A percentile compares a stretch with the other conserved stretches of the same genome.
Evolutionary conservation across 2,329 filamentous ascomycete genomes (phyloP).

Genomic region (Emmonsiellopsis sp.): DNA sequence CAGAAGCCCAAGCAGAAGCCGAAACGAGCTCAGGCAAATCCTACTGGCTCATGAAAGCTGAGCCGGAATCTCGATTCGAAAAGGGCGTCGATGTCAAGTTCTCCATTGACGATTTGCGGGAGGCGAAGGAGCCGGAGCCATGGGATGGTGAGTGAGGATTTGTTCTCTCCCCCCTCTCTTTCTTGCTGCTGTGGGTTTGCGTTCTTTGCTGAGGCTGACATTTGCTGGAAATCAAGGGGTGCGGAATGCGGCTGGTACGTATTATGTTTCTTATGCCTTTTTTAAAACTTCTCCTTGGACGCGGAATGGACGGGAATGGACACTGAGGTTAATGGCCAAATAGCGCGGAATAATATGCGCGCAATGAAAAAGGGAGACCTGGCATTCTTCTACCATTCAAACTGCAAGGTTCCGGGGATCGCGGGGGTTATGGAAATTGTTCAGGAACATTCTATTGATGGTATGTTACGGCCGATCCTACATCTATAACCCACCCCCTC

Average conservation of each 20-base stretch:
- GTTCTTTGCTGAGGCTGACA: conserved; percentile 10
- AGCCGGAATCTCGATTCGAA: conserved; percentile 78
- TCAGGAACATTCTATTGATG: conserved; percentile 69
- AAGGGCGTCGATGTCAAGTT: conserved; percentile 86
- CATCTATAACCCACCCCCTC: too few relatives aligned
- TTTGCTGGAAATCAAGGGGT: conserved; percentile 28
- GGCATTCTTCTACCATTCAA: conserved; percentile 96
- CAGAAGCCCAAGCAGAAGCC: not conserved
- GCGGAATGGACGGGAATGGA: not conserved
- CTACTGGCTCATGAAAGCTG: conserved; percentile 80
- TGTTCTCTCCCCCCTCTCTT: not conserved
- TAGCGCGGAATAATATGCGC: conserved; percentile 79
- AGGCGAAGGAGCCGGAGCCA: conserved; percentile 66
- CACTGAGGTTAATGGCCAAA: not conserved
- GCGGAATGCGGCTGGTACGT: conserved; percentile 33
- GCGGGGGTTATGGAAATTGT: conserved; percentile 86
- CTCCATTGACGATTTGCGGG: conserved; percentile 80
- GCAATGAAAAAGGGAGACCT: conserved; percentile 86
- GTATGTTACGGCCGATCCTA: conserved; percentile 37
- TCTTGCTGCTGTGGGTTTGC: conserved; percentile 2
- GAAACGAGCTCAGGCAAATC: conserved; percentile 22
- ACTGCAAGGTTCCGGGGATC: conserved; percentile 81
- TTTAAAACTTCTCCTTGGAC: too few relatives aligned
- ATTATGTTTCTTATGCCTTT: not conserved
- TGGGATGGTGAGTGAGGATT: conserved; percentile 68